phyloP scores from a whole-genome alignment of 1,284 basidiomycete genomes.

The Apiotrichum mycotoxinovorans region DNA sequence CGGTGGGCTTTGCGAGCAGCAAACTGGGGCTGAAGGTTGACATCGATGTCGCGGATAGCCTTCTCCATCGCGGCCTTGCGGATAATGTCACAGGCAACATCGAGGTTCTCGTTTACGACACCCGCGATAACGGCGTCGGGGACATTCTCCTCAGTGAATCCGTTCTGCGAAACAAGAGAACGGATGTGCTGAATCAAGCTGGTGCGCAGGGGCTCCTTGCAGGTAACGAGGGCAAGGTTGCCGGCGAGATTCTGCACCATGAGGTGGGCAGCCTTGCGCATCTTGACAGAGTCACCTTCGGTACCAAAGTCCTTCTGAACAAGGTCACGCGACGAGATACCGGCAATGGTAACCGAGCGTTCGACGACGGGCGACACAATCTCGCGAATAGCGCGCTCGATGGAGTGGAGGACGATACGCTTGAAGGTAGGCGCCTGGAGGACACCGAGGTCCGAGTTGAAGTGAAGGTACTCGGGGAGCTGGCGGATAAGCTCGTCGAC shows the following conservation, averaged over 20 bases:
- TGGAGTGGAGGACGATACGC: constrained; percentile 83
- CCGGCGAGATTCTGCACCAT: constrained; percentile 98
- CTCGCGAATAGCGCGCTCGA: constrained; percentile 94
- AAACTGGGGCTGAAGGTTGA: constrained; percentile 77
- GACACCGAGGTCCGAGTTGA: constrained; percentile 61
- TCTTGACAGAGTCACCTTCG: constrained; percentile 84
- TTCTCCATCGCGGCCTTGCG: constrained; percentile 98
- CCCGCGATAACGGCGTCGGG: constrained; percentile 62
- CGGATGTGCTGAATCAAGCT: constrained; percentile 89
- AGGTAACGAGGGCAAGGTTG: constrained; percentile 93
- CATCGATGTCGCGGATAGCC: constrained; percentile 91
- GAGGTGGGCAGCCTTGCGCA: constrained; percentile 86
- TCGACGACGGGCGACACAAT: constrained; percentile 98
- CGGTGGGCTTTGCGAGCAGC: constrained; percentile 81
- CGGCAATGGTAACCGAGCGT: constrained; percentile 97
- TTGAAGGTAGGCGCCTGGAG: constrained; percentile 78
- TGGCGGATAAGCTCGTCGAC: constrained; percentile 62
- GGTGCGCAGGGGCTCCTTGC: constrained; percentile 93
- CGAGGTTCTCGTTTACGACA: constrained; percentile 89
- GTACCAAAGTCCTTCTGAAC: constrained; percentile 96
- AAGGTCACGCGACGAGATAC: constrained; percentile 93
- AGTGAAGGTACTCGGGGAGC: constrained; percentile 70
- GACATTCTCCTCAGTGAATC: constrained; percentile 68
- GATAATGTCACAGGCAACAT: constrained; percentile 88
- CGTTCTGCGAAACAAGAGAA: constrained; percentile 71